Evolutionary conservation across 352 stramenopile species (phyloP).

Genomic region (Globisporangium sylvaticum): DNA sequence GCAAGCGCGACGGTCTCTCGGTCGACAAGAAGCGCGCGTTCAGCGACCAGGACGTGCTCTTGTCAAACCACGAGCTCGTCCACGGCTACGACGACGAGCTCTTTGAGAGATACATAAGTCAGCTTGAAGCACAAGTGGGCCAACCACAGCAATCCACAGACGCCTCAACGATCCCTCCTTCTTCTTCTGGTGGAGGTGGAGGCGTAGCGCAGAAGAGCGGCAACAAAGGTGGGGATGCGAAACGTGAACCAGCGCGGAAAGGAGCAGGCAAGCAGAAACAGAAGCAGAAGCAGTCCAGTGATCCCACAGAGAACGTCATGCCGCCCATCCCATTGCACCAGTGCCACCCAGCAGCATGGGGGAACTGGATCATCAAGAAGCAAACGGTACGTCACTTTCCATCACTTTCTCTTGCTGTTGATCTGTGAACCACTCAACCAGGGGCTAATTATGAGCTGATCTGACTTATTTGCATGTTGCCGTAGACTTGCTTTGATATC

Average conservation of each 20-base stretch:
- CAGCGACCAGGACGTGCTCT: conserved; percentile 30
- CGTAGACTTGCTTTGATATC: conserved; percentile 21
- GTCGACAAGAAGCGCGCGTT: conserved; percentile 34
- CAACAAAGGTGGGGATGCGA: conserved; percentile 1
- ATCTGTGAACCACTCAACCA: not conserved
- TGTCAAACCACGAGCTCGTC: conserved; percentile 59
- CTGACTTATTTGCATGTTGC: not conserved
- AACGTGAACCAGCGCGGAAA: conserved; percentile 10
- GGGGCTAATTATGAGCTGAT: not conserved
- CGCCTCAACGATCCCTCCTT: not conserved
- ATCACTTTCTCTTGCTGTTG: conserved; percentile 2
- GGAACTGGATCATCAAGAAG: conserved; percentile 61
- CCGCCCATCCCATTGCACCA: conserved; percentile 29
- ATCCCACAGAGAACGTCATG: conserved; percentile 31
- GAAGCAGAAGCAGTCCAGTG: conserved; percentile 19
- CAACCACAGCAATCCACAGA: conserved; percentile 4
- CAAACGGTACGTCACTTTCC: conserved; percentile 22
- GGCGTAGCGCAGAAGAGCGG: not conserved
- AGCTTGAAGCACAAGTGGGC: conserved; percentile 25
- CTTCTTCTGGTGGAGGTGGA: not conserved
- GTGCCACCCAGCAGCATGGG: conserved; percentile 60
- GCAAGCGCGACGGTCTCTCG: conserved; percentile 18
- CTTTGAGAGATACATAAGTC: conserved; percentile 47
- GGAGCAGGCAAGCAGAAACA: conserved; percentile 7
- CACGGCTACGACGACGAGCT: conserved; percentile 75